A percentile compares a stretch with the other conserved stretches of the same genome.
Conservation (phyloP, 371 early-diverging fungal species). For the Scutellospora calospora region DNA sequence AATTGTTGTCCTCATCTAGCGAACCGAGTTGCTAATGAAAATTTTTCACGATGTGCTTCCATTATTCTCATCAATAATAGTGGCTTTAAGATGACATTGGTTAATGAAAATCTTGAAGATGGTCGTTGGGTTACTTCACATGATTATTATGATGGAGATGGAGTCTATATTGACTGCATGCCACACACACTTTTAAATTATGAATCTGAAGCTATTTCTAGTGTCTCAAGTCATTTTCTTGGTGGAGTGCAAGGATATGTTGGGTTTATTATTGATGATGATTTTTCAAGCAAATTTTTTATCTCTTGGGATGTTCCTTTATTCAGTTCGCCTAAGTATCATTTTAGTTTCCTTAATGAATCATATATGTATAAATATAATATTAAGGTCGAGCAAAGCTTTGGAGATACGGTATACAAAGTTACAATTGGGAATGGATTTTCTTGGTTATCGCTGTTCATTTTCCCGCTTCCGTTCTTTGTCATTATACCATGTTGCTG, state of each 20-base stretch:
- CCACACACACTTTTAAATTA: slow-evolving; percentile 5
- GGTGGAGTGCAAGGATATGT: slow-evolving; percentile 13
- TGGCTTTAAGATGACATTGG: not conserved
- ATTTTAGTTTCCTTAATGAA: not conserved
- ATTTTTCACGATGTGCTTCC: slow-evolving; percentile 19
- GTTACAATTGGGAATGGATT: not conserved
- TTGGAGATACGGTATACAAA: not conserved
- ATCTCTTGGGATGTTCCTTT: slow-evolving; percentile 10
- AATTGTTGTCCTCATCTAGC: slow-evolving; percentile 28
- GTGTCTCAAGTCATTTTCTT: slow-evolving; percentile 31
- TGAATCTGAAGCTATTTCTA: slow-evolving; percentile 22
- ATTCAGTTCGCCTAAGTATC: not conserved
- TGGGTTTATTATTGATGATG: not conserved
- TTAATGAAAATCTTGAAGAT: slow-evolving; percentile 3
- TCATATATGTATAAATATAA: not conserved
- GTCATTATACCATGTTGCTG: not conserved
- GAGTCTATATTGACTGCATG: not conserved
- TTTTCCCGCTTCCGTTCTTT: not conserved
- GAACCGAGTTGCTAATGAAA: not conserved
- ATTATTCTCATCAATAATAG: slow-evolving; percentile 28
- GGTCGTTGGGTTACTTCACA: slow-evolving; percentile 29
- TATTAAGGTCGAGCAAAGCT: not conserved
- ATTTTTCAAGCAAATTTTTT: not conserved
- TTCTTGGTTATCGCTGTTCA: not conserved
- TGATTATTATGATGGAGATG: not conserved